Evolutionary conservation across 1,139 yeast species (phyloP).

Genomic region (Magnusiomyces suaveolens): DNA sequence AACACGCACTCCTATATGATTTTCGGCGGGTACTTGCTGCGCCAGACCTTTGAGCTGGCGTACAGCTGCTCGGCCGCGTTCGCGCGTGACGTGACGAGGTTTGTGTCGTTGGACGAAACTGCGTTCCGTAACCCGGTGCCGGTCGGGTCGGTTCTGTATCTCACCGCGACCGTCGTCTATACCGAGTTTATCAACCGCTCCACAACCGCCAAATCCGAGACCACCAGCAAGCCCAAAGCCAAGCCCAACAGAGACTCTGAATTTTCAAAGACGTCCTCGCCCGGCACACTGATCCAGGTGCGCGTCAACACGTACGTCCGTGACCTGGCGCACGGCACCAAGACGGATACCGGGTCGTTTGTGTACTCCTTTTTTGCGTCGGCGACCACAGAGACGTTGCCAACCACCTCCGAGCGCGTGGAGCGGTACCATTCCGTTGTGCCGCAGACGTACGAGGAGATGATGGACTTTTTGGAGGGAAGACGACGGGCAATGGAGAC

Average conservation of each 20-base stretch:
- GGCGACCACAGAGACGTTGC: constrained; percentile 33
- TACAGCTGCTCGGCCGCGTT: constrained; percentile 88
- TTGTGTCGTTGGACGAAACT: constrained; percentile 81
- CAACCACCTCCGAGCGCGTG: constrained; percentile 29
- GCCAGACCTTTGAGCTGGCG: constrained; percentile 88
- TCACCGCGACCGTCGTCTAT: constrained; percentile 74
- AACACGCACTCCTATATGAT: constrained; percentile 90
- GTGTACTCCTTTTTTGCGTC: constrained; percentile 84
- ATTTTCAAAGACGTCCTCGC: constrained; percentile 34
- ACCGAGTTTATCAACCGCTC: constrained; percentile 38
- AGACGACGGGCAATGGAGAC: constrained; percentile 83
- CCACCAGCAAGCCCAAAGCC: constrained; percentile 12
- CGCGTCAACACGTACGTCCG: constrained; percentile 76
- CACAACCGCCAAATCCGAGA: constrained; percentile 11
- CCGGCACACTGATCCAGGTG: constrained; percentile 86
- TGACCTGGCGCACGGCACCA: constrained; percentile 49
- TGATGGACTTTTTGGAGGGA: constrained; percentile 86
- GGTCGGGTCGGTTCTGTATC: constrained; percentile 77
- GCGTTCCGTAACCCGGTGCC: constrained; percentile 92
- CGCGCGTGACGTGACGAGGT: constrained; percentile 73
- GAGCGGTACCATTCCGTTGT: constrained; percentile 54
- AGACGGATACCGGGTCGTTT: constrained; percentile 73
- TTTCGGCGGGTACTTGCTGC: constrained; percentile 83
- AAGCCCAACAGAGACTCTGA: constrained; percentile 8
- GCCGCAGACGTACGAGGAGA: constrained; percentile 81